Base-by-base conservation (phyloP, 202 grass and related monocot genomes). In the Panicum virgatum region DNA sequence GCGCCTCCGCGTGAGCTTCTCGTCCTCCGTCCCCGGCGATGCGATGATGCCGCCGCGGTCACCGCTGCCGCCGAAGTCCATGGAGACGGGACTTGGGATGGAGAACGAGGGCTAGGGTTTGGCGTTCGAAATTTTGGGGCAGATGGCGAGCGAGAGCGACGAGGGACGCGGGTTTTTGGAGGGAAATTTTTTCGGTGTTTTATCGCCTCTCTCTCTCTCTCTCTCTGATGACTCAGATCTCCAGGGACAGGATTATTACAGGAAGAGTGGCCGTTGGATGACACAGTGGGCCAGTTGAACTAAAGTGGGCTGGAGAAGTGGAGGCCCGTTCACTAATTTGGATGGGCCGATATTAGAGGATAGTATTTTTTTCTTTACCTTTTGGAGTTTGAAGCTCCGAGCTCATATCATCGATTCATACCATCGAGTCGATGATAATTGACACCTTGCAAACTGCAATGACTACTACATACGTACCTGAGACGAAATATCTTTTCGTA, bases 21-120 rank as follows among this genome's bases (percentile, higher is more conserved):
- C 96, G 10, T 93, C 90, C 85, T 88, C 89, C 45, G 85, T 93
- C 68, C 52, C 92, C 69, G 84, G 87, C 47, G 88, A 89, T 56
- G 39, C 14, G 22, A 72, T 5, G 66, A 50, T 29, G 14, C 38
- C 60, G 9, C 62, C 5, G 27, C 5, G 14, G 13, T 43, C 8
- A 6, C 44, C 68, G 67, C 15, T 32, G 54, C 85, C 71, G 73
- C 54, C 64, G 61, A 69, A 0, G 60, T 91, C 89, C 86, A 89
- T 89, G 58, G 79, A 43, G 30, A 44, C 9, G 42, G 27, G 54
- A 26, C 1, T 27, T 37, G 10, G 57, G 42, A 45, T 51, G 30
- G 73, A 9, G 45, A 30, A 67, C 38, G n/a, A 37, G 68, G 59
- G 77, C 71, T 89, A 91, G 86, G 88, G 92, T 90, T 92, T 80